Evolutionary conservation across 352 stramenopile species (phyloP), one percentile per base, ranked within the genome.

Genomic region (Globisporangium iwayamae): DNA sequence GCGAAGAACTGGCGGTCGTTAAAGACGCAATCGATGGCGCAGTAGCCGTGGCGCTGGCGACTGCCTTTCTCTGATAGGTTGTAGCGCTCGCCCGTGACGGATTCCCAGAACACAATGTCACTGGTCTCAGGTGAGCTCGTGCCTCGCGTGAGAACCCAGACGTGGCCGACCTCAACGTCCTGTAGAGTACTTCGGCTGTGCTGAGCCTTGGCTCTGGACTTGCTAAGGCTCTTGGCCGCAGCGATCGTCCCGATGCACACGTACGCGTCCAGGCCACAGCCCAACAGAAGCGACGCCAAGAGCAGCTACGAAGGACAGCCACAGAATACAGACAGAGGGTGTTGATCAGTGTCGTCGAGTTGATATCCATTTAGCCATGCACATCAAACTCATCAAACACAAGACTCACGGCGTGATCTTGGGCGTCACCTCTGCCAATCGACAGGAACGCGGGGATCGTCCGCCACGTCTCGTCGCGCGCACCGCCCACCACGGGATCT

Each of bases 201-300:
- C 43, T 48, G 43, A 34, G 65, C 16, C 30, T 57, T 25, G 70
- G 57, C 1, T 63, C 70, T 9, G 63, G 25, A 20, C 57, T 65
- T 43, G 45, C 18, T 30, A 18, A 38, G 59, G 63, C 50, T 75
- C 52, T 73, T 79, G 32, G 62, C 66, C 1, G 71, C 65, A 22
- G 72, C 76, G n/a, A 93, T 76, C 5, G 74, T 92, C 7, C 90
- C 89, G n/a, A 96, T 87, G 52, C 83, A 92, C 13, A 97, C 83
- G 67, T 84, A 97, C 2, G 89, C 88, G 55, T 96, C 83, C 2
- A 98, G 68, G 0, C 91, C 91, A 63, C 91, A 98, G 18, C 92
- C 90, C 5, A 96, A 69, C 8, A 98, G 73, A 14, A 98, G 61
- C 14, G 88, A 97, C 16, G 83, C 87, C 10, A 97, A 76, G 34